These are phyloP conservation scores for Tephrocybe sp. DNA, from an alignment of 768 basidiomycete species.

Conservation along the genomic window DNA sequence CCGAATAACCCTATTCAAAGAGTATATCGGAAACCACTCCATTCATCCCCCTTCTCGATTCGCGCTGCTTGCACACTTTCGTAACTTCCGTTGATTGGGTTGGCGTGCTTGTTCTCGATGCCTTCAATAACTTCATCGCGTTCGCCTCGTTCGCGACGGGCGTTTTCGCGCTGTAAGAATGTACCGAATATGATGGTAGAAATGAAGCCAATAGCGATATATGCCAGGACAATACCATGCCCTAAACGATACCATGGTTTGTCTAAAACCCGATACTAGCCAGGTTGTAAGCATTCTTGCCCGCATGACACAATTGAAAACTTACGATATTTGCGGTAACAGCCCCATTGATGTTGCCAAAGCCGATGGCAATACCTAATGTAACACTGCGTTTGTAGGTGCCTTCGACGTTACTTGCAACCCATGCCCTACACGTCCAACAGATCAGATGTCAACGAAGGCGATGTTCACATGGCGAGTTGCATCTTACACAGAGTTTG, in stretches of 20 bases:
- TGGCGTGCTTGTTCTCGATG: constrained; percentile 39
- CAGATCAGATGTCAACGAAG: constrained; percentile 17
- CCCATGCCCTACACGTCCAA: constrained; percentile 73
- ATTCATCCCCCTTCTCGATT: constrained; percentile 63
- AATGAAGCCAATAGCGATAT: constrained; percentile 66
- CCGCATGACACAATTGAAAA: constrained; percentile 7
- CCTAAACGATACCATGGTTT: constrained; percentile 70
- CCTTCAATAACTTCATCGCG: constrained; percentile 66
- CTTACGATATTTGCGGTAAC: constrained; percentile 66
- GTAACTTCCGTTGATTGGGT: constrained; percentile 54
- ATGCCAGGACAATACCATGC: constrained; percentile 67
- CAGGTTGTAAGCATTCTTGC: neutral
- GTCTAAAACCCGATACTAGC: constrained; percentile 63
- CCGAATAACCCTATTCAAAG: constrained; percentile 30
- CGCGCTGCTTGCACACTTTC: constrained; percentile 56
- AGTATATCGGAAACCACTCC: constrained; percentile 77
- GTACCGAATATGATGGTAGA: constrained; percentile 48
- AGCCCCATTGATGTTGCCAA: constrained; percentile 70
- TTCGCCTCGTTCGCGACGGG: constrained; percentile 61
- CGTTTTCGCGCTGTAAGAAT: constrained; percentile 58
- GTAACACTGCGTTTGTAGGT: constrained; percentile 72
- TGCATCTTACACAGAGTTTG: constrained; percentile 47
- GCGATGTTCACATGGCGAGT: neutral
- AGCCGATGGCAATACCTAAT: constrained; percentile 69
- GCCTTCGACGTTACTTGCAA: constrained; percentile 71